These are phyloP conservation scores for Microcera coccophila DNA, from an alignment of 2,329 filamentous ascomycete species.

Conservation along the genomic window DNA sequence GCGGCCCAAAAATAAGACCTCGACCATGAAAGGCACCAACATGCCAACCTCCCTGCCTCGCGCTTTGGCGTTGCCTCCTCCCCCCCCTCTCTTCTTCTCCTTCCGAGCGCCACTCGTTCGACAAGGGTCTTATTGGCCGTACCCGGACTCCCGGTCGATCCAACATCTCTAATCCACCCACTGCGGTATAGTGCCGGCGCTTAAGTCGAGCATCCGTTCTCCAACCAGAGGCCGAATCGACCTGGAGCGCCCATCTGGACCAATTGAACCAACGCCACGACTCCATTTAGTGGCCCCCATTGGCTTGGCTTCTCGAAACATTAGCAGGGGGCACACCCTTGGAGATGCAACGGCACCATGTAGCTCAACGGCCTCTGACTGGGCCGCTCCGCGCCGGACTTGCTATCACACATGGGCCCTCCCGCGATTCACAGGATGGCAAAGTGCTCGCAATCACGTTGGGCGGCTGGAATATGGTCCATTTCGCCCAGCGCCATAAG, in stretches of 20 bases:
- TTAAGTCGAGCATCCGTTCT: constrained; percentile 14
- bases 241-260: constrained; percentile 4
- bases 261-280: constrained; percentile 4
- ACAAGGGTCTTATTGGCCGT: constrained; percentile 13
- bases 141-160: constrained; percentile 1
- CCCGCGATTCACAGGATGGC: constrained; percentile 9
- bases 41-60: not conserved
- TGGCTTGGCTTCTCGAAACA: constrained; percentile 11
- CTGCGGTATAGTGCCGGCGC: constrained; percentile 23
- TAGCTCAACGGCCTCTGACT: constrained; percentile 24
- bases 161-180: constrained; percentile 4
- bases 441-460: constrained; percentile 19
- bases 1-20: not conserved
- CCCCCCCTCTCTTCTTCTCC: constrained; percentile 4
- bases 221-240: constrained; percentile 19
- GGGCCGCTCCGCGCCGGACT: constrained; percentile 20
- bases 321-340: constrained; percentile 19
- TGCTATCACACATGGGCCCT: constrained; percentile 26
- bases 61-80: not conserved
- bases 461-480: constrained; percentile 21
- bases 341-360: constrained; percentile 15
- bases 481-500: constrained; percentile 23
- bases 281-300: constrained; percentile 10
- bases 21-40: too few relatives aligned
- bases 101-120: constrained; percentile 1